Base-by-base conservation (phyloP, 306 rosid genomes). In the Ziziphus jujuba region DNA sequence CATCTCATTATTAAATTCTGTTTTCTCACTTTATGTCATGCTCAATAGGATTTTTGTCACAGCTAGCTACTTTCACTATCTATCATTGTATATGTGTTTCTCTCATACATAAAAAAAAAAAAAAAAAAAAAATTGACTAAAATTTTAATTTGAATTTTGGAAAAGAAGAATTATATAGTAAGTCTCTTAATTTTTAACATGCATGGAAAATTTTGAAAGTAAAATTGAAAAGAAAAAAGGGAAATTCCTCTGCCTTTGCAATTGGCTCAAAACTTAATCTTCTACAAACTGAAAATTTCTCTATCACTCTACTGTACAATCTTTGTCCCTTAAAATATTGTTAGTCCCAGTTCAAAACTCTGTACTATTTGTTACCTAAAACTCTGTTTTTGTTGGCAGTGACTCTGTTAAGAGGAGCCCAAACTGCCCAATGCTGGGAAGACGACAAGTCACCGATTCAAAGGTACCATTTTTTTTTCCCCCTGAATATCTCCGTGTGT, bases 391-490 rank as follows among this genome's bases (percentile, higher is more conserved):
- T 28, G 33, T 59, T 74, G 9, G 70, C 80, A 92, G 96, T 55
- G 87, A 75, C 69, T 87, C 98, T n/a, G 93, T 61, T 61, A 76
- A 86, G 84, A 92, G 80, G 77, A 79, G 67, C 71, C 96, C 92
- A 21, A 71, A 60, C 63, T 70, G 62, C 54, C 91, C 71, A 55
- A 81, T 92, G 95, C 83, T 92, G 43, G 98, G 98, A 33, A 75
- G 79, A 62, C 91, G 97, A 59, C 81, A 84, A 66, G 77, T 79
- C 76, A 77, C 58, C 3, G 85, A 89, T 14, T 85, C 84, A 45
- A 76, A 89, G 91, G 97, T 89, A 72, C 13, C 33, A 28, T 28
- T 28, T 28, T 28, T 28, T 1, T 28, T 28, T 28, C 33, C 4
- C 4, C 4, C 35, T 0, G 11, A n/a, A 1, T 71, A 67, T 25